These are phyloP conservation scores for Venturia oleaginea DNA, from an alignment of 2,329 filamentous ascomycete genomes.

Conservation along the genomic window DNA sequence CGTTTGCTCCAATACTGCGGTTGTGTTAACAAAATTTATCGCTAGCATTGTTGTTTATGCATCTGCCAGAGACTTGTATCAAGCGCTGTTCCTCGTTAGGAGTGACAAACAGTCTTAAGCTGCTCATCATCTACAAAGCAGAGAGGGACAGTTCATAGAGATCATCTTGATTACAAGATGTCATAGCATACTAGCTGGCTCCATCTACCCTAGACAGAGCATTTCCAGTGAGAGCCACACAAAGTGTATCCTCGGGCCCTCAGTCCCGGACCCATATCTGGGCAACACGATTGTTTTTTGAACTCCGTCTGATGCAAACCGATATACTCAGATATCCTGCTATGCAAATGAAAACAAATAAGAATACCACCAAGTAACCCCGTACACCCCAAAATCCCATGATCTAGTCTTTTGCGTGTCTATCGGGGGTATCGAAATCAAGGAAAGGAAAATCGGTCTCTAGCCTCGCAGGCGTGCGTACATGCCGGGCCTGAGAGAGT, in stretches of 20 bases:
- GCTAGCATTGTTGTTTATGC: no score
- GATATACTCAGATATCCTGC: neutral
- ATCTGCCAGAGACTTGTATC: no score
- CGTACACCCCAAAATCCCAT: neutral
- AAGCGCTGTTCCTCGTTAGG: no score
- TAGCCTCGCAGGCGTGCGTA: neutral
- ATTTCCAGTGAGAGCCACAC: neutral
- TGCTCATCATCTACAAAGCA: neutral
- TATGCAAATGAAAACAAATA: neutral
- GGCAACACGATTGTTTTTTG: neutral
- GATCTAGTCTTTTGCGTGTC: neutral
- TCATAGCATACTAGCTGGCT: neutral
- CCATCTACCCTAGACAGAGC: conserved; percentile 6
- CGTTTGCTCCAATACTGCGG: no score
- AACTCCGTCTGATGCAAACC: neutral
- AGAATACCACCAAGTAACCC: neutral
- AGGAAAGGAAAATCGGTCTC: neutral
- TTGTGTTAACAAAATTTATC: no score
- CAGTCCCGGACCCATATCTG: neutral
- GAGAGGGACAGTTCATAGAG: neutral
- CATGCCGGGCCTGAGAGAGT: neutral
- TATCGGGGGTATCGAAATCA: neutral
- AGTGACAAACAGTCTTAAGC: neutral
- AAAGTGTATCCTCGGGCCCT: neutral
- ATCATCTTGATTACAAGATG: neutral